A percentile compares a stretch with the other conserved stretches of the same genome.
These are phyloP conservation scores for Botrytis medusae DNA, from an alignment of 2,329 filamentous ascomycete species.

Conservation along the genomic window DNA sequence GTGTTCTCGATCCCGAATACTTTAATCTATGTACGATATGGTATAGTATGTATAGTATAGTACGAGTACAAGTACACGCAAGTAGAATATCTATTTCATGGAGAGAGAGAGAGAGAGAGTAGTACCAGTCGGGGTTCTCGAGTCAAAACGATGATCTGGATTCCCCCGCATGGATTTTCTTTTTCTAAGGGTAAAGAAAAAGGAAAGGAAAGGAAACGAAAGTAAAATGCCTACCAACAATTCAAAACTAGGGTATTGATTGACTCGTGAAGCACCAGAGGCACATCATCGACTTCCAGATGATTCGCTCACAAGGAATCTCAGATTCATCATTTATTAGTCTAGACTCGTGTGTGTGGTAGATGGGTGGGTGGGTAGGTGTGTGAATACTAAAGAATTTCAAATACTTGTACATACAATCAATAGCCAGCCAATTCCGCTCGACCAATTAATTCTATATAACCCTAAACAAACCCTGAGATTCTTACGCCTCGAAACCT, in stretches of 20 bases:
- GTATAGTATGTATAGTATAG: no score
- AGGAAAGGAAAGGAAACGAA: no score
- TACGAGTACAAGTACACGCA: background rate
- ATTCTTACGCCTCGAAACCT: background rate
- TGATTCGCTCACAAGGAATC: background rate
- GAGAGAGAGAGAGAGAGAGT: background rate
- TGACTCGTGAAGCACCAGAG: background rate
- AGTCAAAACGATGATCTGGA: background rate
- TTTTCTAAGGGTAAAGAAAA: no score
- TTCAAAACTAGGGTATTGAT: background rate
- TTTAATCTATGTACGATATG: background rate
- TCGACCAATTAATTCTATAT: no score
- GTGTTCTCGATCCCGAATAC: background rate
- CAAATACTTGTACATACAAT: no score
- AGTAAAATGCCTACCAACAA: background rate
- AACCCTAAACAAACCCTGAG: background rate
- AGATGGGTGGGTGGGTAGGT: no score
- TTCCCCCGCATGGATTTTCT: background rate
- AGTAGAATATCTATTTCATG: background rate
- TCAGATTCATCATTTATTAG: background rate
- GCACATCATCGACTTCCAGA: background rate
- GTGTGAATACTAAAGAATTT: background rate
- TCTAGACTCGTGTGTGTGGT: background rate
- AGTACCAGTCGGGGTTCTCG: background rate
- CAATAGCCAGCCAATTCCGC: no score